Evolutionary conservation across 768 basidiomycete species (phyloP), one percentile per base, ranked within the genome.

Genomic region (Amanita jacksonii): DNA sequence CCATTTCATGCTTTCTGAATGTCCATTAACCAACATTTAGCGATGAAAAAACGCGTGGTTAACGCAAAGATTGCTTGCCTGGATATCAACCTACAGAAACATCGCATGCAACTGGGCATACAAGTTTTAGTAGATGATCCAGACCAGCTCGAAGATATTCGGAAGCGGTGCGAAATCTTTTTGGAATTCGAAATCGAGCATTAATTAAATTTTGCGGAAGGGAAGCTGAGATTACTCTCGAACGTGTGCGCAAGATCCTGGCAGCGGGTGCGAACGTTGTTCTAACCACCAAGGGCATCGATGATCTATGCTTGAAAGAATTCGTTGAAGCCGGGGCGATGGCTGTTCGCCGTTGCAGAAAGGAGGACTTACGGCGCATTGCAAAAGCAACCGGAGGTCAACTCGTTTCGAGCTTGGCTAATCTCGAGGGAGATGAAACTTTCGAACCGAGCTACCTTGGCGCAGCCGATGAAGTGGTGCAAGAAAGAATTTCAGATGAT

Each of bases 241-340:
- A 98, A 65, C 77, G 92, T 43, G 85, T 98, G 52, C 80, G 90
- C 50, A 98, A 98, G 71, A 93, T 98, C 54, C 72, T 99, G 48
- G 91, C 83, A 4, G 76, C 94, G 10, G 96, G 96, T 25, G 96
- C 96, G 24, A 98, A 98, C 57, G 96, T 98, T 49, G 80, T 98
- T 32, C 66, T 98, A 45, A 99, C 96, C 10, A 97, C 96, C 9
- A 98, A 98, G 63, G 96, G 96, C 28, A 99, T 98, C 53, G 96
- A 99, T 55, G 96, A 99, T 59, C 72, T 98, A 13, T 97, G 92
- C 62, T 67, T 98, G 54, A 99, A 99, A 61, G 96, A 98, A 65
- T 99, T 98, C 54, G 88, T 98, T 37, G 96, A 99, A 64, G 93
- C 92, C 15, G 96, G 96, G 31, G 94, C 94, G 1, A 98, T 98